Conservation (phyloP, 495 filamentous ascomycete species). For the Platismatia glauca region DNA sequence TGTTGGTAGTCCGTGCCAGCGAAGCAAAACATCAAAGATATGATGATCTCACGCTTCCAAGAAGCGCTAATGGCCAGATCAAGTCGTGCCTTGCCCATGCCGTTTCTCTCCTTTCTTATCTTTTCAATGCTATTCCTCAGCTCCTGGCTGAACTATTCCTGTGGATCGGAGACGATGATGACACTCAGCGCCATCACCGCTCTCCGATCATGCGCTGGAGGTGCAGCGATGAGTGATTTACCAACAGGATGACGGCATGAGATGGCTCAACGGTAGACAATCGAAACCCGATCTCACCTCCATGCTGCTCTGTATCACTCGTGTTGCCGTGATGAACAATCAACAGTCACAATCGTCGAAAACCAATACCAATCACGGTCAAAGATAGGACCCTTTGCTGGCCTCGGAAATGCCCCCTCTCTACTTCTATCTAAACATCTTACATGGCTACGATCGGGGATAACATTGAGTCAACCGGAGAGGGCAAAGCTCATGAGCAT, state of each 20-base stretch:
- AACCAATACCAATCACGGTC: background rate
- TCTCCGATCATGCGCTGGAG: background rate
- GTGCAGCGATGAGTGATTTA: background rate
- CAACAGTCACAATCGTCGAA: background rate
- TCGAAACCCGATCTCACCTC: background rate
- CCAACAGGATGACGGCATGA: background rate
- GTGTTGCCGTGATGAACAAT: background rate
- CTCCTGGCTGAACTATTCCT: background rate
- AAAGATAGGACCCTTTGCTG: background rate
- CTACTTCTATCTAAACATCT: background rate
- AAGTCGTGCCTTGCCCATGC: background rate
- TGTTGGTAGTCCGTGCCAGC: conserved; percentile 5
- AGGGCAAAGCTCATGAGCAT: background rate
- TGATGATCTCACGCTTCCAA: background rate
- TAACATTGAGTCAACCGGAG: background rate
- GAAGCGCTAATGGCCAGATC: background rate
- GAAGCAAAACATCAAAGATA: background rate
- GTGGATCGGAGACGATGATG: background rate
- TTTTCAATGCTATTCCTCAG: background rate
- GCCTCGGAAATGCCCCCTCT: background rate
- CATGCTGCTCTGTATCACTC: background rate
- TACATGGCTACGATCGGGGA: background rate
- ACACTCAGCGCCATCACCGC: background rate
- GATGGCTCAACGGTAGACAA: background rate
- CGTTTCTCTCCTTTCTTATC: background rate